These are phyloP conservation scores for Vitis hybrid DNA, from an alignment of 177 flowering plant species.

Conservation along the genomic window DNA sequence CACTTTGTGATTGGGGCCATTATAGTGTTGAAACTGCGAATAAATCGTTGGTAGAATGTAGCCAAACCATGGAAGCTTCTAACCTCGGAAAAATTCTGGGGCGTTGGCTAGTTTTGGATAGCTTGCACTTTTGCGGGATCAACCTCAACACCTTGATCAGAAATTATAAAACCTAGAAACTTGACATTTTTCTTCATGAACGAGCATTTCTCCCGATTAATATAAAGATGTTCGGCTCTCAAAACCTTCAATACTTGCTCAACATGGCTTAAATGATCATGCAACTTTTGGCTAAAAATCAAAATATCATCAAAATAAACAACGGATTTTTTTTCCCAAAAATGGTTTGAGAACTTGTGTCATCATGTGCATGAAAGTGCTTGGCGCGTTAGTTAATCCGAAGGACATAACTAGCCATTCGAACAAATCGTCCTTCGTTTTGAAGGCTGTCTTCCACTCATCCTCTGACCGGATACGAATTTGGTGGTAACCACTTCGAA, in stretches of 20 bases:
- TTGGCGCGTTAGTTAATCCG: no score
- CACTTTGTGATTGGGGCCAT: neutral
- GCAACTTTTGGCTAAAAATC: no score
- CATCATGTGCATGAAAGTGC: no score
- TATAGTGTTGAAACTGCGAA: neutral
- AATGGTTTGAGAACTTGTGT: no score
- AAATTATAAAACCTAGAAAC: neutral
- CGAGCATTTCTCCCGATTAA: no score
- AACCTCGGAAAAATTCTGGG: neutral
- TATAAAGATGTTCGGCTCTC: no score
- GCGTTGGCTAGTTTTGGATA: neutral
- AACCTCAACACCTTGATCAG: neutral
- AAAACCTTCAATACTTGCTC: neutral
- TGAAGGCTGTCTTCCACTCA: neutral
- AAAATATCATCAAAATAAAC: no score
- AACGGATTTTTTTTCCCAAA: no score
- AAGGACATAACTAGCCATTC: no score
- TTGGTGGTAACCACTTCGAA: no score
- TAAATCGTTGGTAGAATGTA: neutral
- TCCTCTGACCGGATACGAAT: neutral
- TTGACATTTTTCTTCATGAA: neutral
- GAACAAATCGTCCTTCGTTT: no score
- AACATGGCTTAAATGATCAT: no score
- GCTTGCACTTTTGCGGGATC: neutral
- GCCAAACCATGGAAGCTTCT: constrained; percentile 2